Percentiles rank a stretch among this genome's conserved stretches.
Evolutionary conservation across 257 asterid genomes (phyloP).

Genomic region (Leonotis leonurus): DNA sequence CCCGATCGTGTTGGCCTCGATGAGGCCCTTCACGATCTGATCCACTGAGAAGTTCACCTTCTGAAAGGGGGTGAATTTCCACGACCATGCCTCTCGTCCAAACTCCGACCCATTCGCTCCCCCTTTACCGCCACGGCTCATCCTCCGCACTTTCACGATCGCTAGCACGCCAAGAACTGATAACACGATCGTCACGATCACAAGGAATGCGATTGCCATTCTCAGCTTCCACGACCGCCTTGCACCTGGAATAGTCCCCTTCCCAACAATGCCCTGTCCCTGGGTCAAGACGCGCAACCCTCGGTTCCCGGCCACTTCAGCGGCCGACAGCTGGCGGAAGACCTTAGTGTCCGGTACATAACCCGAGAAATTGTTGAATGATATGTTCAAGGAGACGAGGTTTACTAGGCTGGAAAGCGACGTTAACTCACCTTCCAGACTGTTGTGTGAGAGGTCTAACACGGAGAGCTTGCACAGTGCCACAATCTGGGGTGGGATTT

Average conservation of each 20-base stretch:
- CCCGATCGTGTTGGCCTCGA: slow-evolving; percentile 66
- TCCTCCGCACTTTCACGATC: slow-evolving; percentile 37
- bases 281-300: slow-evolving; percentile 38
- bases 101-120: slow-evolving; percentile 49
- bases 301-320: slow-evolving; percentile 51
- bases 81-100: slow-evolving; percentile 38
- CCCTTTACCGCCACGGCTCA: slow-evolving; percentile 40
- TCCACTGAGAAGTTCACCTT: slow-evolving; percentile 53
- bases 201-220: slow-evolving; percentile 46
- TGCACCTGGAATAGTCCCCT: slow-evolving; percentile 3
- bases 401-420: slow-evolving; percentile 54
- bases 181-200: slow-evolving; percentile 34
- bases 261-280: no score
- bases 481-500: slow-evolving; percentile 52
- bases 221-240: slow-evolving; percentile 53
- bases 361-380: slow-evolving; percentile 69
- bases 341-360: slow-evolving; percentile 68
- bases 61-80: slow-evolving; percentile 78
- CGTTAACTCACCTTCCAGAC: slow-evolving; percentile 58
- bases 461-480: slow-evolving; percentile 52
- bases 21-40: slow-evolving; percentile 45
- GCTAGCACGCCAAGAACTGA: slow-evolving; percentile 58
- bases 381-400: slow-evolving; percentile 62
- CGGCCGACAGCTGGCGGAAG: slow-evolving; percentile 59
- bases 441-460: slow-evolving; percentile 65